These are phyloP conservation scores for Prototheca cutis DNA, from an alignment of 163 green algal genomes.

Conservation along the genomic window DNA sequence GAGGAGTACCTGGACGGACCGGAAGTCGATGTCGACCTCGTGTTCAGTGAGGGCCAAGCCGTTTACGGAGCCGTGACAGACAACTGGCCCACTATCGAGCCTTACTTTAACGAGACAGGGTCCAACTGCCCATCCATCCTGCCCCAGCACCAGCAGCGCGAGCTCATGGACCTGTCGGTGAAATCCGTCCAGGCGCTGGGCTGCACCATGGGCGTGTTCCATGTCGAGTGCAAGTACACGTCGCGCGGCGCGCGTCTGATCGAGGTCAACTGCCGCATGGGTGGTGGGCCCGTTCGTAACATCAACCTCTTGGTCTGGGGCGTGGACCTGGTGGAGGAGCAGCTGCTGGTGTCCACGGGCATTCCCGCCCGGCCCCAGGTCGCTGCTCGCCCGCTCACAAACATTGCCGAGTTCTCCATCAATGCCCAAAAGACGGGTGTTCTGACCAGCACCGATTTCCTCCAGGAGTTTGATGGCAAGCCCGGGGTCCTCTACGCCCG, in stretches of 20 bases:
- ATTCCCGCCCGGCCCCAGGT: conserved; percentile 70
- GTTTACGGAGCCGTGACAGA: conserved; percentile 72
- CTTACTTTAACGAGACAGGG: conserved; percentile 49
- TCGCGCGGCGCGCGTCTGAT: conserved; percentile 67
- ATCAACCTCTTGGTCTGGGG: conserved; percentile 83
- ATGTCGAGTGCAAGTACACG: conserved; percentile 85
- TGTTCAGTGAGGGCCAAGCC: conserved; percentile 52
- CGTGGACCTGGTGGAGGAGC: conserved; percentile 86
- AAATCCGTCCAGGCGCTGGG: conserved; percentile 50
- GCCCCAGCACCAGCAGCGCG: conserved; percentile 57
- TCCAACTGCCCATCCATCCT: conserved; percentile 79
- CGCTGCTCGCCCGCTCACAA: conserved; percentile 42
- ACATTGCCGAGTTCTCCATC: conserved; percentile 77
- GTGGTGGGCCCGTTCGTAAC: conserved; percentile 70
- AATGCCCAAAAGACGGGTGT: conserved; percentile 59
- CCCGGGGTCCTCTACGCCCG: conserved; percentile 61
- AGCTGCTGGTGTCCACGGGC: conserved; percentile 58
- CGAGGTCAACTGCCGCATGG: conserved; percentile 90
- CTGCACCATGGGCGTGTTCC: conserved; percentile 61
- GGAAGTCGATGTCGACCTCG: conserved; percentile 77
- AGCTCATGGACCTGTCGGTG: conserved; percentile 67
- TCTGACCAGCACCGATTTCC: conserved; percentile 34
- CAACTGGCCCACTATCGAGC: conserved; percentile 86
- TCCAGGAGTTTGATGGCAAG: conserved; percentile 46
- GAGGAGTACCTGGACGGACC: conserved; percentile 70